A percentile compares a stretch with the other conserved stretches of the same genome.
These are phyloP conservation scores for Didymella pinodella DNA, from an alignment of 2,329 filamentous ascomycete genomes.

Conservation along the genomic window DNA sequence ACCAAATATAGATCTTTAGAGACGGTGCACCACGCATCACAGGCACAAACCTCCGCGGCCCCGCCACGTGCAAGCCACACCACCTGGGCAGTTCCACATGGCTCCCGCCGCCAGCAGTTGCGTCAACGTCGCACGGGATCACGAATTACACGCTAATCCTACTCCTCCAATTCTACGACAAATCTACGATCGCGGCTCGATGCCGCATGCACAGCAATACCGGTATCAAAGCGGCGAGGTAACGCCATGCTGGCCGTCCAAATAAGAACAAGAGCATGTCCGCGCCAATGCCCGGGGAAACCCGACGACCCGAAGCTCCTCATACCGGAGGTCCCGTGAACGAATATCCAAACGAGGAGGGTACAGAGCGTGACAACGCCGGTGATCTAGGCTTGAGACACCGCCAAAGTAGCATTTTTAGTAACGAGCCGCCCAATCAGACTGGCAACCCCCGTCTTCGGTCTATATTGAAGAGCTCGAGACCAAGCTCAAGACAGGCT, in stretches of 20 bases:
- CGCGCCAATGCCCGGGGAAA: conserved; percentile 3
- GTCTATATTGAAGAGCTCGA: background rate
- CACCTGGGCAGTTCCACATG: background rate
- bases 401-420: background rate
- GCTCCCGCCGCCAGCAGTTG: conserved; percentile 8
- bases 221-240: background rate
- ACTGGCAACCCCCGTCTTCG: conserved; percentile 2
- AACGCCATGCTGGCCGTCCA: conserved; percentile 5
- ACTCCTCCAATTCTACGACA: background rate
- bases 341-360: background rate
- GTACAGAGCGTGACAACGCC: background rate
- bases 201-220: background rate
- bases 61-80: background rate
- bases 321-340: background rate
- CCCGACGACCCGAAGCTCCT: conserved; percentile 5
- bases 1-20: no score
- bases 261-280: background rate
- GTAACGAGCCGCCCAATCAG: conserved; percentile 1
- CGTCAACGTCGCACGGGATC: conserved; percentile 25
- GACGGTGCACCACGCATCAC: no score
- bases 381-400: background rate
- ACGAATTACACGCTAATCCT: conserved; percentile 16
- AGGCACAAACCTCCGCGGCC: background rate
- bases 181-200: background rate
- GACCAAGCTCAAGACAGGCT: background rate